A percentile compares a stretch with the other conserved stretches of the same genome.
phyloP scores from a whole-genome alignment of 2,329 filamentous ascomycete species.

The Paecilomyces niveus region DNA sequence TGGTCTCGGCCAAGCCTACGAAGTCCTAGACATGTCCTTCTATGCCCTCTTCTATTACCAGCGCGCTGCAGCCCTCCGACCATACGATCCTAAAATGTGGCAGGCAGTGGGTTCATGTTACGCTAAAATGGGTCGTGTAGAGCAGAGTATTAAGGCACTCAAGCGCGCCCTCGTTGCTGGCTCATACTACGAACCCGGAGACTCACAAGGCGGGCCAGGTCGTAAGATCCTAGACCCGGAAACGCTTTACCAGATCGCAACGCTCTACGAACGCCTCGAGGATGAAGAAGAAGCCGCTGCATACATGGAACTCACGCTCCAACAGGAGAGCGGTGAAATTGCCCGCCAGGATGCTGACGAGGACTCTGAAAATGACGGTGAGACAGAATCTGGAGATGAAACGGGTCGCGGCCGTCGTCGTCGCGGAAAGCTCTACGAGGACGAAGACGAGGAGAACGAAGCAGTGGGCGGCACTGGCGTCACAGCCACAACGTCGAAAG shows the following conservation, averaged over 20 bases:
- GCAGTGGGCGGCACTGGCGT: constrained; percentile 63
- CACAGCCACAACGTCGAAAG: constrained; percentile 84
- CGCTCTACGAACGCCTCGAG: constrained; percentile 74
- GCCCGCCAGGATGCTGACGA: constrained; percentile 28
- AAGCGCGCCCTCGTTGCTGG: constrained; percentile 88
- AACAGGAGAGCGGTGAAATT: constrained; percentile 73
- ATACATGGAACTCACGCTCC: constrained; percentile 94
- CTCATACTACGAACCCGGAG: constrained; percentile 68
- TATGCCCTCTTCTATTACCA: constrained; percentile 98
- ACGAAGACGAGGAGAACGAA: constrained; percentile 34
- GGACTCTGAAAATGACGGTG: constrained; percentile 24
- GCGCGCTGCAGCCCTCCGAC: constrained; percentile 83
- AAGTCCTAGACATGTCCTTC: constrained; percentile 95
- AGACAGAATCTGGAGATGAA: constrained; percentile 25
- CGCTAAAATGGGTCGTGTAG: constrained; percentile 75
- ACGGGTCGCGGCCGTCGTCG: constrained; percentile 18
- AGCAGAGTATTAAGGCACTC: constrained; percentile 90
- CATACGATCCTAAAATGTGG: constrained; percentile 99
- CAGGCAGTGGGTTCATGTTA: constrained; percentile 89
- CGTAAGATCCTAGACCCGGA: constrained; percentile 74
- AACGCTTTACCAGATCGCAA: constrained; percentile 80
- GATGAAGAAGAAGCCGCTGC: constrained; percentile 74
- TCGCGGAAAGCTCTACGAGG: constrained; percentile 21
- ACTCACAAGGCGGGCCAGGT: constrained; percentile 11
- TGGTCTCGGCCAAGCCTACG: constrained; percentile 91